phyloP scores from a whole-genome alignment of 2,329 filamentous ascomycete species.

The Fusarium globosum region DNA sequence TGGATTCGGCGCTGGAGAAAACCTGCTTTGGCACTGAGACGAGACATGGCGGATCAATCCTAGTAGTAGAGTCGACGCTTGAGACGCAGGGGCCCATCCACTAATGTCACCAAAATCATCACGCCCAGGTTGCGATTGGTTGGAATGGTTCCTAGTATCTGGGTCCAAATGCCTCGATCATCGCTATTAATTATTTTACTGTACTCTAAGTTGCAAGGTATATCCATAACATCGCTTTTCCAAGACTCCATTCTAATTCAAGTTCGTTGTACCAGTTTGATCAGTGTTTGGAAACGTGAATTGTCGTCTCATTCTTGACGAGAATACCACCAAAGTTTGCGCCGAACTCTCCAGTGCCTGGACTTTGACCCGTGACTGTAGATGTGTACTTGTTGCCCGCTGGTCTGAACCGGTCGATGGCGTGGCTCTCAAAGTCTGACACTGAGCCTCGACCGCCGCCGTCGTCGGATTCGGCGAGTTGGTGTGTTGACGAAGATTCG shows the following conservation, averaged over 20 bases:
- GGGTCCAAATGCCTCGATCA: background rate
- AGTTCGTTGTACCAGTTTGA: background rate
- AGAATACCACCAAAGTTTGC: conserved; percentile 32
- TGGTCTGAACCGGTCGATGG: conserved; percentile 26
- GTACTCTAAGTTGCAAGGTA: background rate
- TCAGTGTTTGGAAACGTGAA: conserved; percentile 22
- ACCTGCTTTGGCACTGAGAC: background rate
- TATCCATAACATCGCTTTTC: background rate
- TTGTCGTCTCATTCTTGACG: conserved; percentile 41
- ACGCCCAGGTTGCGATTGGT: background rate
- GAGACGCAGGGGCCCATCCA: background rate
- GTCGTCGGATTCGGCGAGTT: conserved; percentile 33
- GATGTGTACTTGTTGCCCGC: conserved; percentile 25
- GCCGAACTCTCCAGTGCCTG: background rate
- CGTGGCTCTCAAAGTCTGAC: conserved; percentile 41
- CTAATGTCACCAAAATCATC: background rate
- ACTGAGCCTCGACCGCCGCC: conserved; percentile 3
- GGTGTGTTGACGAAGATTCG: conserved; percentile 35
- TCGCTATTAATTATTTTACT: background rate
- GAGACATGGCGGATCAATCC: background rate
- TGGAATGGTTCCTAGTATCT: background rate
- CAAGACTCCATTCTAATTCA: background rate
- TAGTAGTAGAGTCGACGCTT: background rate
- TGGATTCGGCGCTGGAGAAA: background rate
- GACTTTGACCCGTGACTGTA: conserved; percentile 25